Conservation (phyloP, 2,329 filamentous ascomycete species). For the Alternaria metachromatica region DNA sequence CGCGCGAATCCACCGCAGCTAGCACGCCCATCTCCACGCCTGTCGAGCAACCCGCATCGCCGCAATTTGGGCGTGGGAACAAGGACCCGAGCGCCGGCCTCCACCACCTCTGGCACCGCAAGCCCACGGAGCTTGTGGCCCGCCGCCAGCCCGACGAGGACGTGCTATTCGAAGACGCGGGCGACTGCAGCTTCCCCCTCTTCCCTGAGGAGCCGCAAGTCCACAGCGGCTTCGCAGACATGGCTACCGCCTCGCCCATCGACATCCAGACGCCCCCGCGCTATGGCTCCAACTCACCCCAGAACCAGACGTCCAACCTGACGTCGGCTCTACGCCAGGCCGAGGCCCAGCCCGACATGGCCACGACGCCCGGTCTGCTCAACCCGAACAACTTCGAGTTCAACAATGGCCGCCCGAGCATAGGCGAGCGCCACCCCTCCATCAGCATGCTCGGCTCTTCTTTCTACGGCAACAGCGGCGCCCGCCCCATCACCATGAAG, state of each 20-base stretch:
- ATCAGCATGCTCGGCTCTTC: conserved; percentile 55
- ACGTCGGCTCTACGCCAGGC: conserved; percentile 65
- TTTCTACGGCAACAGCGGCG: conserved; percentile 62
- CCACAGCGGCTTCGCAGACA: conserved; percentile 45
- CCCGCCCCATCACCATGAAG: conserved; percentile 66
- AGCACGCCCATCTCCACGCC: conserved; percentile 57
- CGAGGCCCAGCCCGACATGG: conserved; percentile 43
- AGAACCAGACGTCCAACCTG: conserved; percentile 68
- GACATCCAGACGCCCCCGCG: conserved; percentile 63
- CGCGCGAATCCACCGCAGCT: conserved; percentile 60
- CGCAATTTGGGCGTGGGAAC: conserved; percentile 49
- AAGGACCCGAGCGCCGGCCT: conserved; percentile 46
- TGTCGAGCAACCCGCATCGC: conserved; percentile 49
- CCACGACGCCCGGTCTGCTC: conserved; percentile 51
- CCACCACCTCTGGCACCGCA: conserved; percentile 55
- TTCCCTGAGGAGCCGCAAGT: conserved; percentile 44
- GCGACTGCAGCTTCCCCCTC: conserved; percentile 51
- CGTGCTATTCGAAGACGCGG: conserved; percentile 50
- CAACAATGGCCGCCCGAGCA: conserved; percentile 39
- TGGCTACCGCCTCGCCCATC: conserved; percentile 64
- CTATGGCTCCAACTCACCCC: conserved; percentile 65
- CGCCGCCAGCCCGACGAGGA: conserved; percentile 42
- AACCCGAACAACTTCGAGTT: conserved; percentile 44
- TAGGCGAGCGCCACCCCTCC: conserved; percentile 61
- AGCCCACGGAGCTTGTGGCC: conserved; percentile 44